Percentiles rank a stretch among this genome's conserved stretches.
These are phyloP conservation scores for Turnera subulata DNA, from an alignment of 345 rosid genomes.

Conservation along the genomic window DNA sequence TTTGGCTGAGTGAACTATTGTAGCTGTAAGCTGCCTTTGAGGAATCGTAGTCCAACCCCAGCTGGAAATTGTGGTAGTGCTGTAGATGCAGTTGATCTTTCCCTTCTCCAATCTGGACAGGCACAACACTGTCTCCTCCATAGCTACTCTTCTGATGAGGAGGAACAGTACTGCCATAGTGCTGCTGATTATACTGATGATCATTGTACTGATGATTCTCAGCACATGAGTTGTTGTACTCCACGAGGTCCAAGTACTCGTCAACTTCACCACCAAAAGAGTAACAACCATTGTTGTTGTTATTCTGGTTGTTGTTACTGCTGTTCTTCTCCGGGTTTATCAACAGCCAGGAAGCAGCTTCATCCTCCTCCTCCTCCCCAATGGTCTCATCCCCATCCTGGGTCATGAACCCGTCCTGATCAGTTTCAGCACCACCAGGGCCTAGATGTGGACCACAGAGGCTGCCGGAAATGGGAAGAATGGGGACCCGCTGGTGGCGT, in stretches of 20 bases:
- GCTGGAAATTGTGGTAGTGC: slow-evolving; percentile 38
- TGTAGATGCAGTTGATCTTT: slow-evolving; percentile 36
- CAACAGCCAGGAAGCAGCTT: slow-evolving; percentile 82
- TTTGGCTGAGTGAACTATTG: slow-evolving; percentile 44
- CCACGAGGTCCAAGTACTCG: slow-evolving; percentile 79
- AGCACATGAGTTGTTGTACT: slow-evolving; percentile 48
- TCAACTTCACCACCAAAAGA: slow-evolving; percentile 54
- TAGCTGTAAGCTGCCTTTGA: slow-evolving; percentile 43
- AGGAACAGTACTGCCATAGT: slow-evolving; percentile 25
- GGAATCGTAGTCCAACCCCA: slow-evolving; percentile 47
- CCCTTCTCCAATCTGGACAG: slow-evolving; percentile 45
- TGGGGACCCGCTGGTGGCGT: slow-evolving; percentile 83
- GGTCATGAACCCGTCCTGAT: slow-evolving; percentile 30
- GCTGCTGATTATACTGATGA: slow-evolving; percentile 30
- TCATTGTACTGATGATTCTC: slow-evolving; percentile 42
- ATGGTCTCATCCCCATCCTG: slow-evolving; percentile 28
- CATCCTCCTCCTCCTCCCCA: slow-evolving; percentile 58
- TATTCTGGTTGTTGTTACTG: slow-evolving; percentile 19
- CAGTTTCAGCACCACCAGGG: slow-evolving; percentile 17
- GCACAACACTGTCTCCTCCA: slow-evolving; percentile 73
- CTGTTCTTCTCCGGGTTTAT: slow-evolving; percentile 47
- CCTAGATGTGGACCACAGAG: slow-evolving; percentile 23
- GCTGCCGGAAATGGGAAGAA: slow-evolving; percentile 53
- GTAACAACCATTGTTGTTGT: slow-evolving; percentile 51
- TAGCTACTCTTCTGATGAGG: slow-evolving; percentile 38